Conservation (phyloP, 257 asterid genomes). For the Apocynum venetum region DNA sequence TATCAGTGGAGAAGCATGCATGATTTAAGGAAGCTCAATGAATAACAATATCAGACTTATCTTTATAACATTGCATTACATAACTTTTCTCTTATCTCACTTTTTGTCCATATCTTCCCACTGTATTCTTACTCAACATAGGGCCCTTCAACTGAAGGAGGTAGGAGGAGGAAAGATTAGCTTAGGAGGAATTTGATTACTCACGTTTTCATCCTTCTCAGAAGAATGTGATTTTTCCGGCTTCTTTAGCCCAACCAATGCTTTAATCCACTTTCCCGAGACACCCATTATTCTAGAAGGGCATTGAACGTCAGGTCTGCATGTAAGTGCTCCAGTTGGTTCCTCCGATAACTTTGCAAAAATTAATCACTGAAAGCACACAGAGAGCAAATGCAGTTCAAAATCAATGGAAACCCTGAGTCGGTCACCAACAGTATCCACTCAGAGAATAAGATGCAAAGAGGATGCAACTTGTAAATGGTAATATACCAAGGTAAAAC, state of each 20-base stretch:
- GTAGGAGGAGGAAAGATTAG: not conserved
- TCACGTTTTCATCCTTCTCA: slow-evolving; percentile 62
- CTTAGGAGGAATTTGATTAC: slow-evolving; percentile 22
- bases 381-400: not conserved
- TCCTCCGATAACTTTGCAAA: not conserved
- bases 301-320: slow-evolving; percentile 38
- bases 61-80: not conserved
- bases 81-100: not conserved
- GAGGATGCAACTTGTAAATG: slow-evolving; percentile 1
- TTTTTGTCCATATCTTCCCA: not conserved
- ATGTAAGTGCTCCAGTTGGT: slow-evolving; percentile 19
- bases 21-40: not conserved
- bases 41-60: not conserved
- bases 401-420: not conserved
- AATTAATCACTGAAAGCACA: slow-evolving; percentile 5
- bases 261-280: slow-evolving; percentile 83
- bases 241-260: slow-evolving; percentile 77
- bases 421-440: not conserved
- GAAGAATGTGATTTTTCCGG: slow-evolving; percentile 61
- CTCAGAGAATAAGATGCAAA: not conserved
- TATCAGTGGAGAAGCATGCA: not conserved
- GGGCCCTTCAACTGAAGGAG: not conserved
- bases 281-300: slow-evolving; percentile 60
- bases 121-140: not conserved
- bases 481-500: not conserved